Conservation (phyloP, 306 rosid genomes). For the Malus orientalis region DNA sequence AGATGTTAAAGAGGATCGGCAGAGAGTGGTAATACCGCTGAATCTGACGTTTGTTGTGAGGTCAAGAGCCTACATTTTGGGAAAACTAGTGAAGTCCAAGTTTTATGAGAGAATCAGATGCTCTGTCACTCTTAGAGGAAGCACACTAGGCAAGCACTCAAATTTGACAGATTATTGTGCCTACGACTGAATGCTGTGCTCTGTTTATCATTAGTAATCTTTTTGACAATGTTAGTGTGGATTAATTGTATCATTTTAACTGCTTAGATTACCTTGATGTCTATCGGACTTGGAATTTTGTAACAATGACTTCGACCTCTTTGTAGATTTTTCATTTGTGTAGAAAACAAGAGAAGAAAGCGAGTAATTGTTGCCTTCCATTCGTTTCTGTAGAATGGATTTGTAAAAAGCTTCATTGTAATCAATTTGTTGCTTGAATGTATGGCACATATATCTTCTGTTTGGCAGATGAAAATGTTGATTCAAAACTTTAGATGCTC, state of each 20-base stretch:
- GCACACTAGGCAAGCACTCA: conserved; percentile 55
- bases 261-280: neutral
- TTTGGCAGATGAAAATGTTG: neutral
- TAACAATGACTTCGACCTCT: neutral
- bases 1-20: conserved; percentile 14
- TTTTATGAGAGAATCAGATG: conserved; percentile 57
- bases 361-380: neutral
- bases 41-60: conserved; percentile 69
- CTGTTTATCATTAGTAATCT: neutral
- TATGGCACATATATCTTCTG: neutral
- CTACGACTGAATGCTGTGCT: conserved; percentile 27
- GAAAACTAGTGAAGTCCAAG: conserved; percentile 68
- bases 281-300: neutral
- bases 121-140: conserved; percentile 53
- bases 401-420: neutral
- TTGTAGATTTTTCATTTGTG: neutral
- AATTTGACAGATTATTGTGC: conserved; percentile 48
- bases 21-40: conserved; percentile 43
- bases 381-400: neutral
- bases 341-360: neutral
- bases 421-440: neutral
- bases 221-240: neutral
- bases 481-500: neutral
- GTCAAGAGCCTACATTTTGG: conserved; percentile 78
- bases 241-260: neutral